phyloP scores from a whole-genome alignment of 2,329 filamentous ascomycete genomes.

The Pleomassaria siparia region DNA sequence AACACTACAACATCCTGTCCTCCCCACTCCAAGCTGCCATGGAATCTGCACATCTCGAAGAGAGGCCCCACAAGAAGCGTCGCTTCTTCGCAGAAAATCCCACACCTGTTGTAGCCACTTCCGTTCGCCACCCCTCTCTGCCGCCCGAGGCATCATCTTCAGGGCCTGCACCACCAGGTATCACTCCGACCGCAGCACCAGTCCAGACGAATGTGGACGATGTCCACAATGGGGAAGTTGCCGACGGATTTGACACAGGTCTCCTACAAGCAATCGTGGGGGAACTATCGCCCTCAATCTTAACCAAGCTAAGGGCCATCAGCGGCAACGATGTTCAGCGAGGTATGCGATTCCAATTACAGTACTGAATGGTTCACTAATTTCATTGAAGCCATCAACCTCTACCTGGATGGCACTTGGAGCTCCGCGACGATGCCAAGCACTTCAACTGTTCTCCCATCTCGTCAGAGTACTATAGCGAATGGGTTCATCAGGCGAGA shows the following conservation, averaged over 20 bases:
- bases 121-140: constrained; percentile 26
- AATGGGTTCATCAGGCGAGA: constrained; percentile 25
- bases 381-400: constrained; percentile 56
- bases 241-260: constrained; percentile 54
- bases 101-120: constrained; percentile 24
- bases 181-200: constrained; percentile 4
- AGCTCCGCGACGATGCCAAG: constrained; percentile 35
- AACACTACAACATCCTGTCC: constrained; percentile 1
- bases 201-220: constrained; percentile 8
- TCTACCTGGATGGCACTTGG: constrained; percentile 67
- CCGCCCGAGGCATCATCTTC: constrained; percentile 36
- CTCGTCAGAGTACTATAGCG: constrained; percentile 22
- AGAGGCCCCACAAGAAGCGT: constrained; percentile 62
- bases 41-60: constrained; percentile 49
- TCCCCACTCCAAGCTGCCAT: constrained; percentile 18
- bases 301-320: constrained; percentile 52
- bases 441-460: constrained; percentile 18
- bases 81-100: constrained; percentile 63
- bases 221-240: constrained; percentile 12
- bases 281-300: constrained; percentile 48
- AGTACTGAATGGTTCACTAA: constrained; percentile 11
- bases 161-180: constrained; percentile 17
- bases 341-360: constrained; percentile 24
- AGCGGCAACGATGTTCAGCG: constrained; percentile 58
- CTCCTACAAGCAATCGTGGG: constrained; percentile 62